Conservation (phyloP, 257 asterid genomes). For the Buddleja alternifolia region DNA sequence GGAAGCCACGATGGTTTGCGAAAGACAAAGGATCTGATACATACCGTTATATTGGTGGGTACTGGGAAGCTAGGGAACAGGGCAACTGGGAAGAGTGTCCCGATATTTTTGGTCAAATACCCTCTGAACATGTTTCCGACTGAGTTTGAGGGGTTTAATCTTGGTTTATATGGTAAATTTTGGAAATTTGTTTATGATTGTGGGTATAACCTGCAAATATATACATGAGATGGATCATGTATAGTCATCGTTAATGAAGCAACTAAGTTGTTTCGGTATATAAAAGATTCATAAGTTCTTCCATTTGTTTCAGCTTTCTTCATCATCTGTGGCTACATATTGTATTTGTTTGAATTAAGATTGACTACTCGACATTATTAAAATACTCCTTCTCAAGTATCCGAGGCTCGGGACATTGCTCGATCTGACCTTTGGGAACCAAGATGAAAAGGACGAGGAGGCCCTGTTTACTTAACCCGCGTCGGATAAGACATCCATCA, state of each 20-base stretch:
- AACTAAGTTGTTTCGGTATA: constrained; percentile 27
- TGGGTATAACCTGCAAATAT: constrained; percentile 17
- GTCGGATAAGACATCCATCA: no score
- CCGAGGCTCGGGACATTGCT: no score
- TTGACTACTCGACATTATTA: no score
- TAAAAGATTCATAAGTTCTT: neutral
- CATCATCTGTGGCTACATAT: neutral
- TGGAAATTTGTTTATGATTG: constrained; percentile 26
- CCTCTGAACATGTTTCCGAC: constrained; percentile 57
- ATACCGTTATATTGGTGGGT: constrained; percentile 77
- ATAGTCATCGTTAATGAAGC: constrained; percentile 34
- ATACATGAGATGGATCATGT: constrained; percentile 27
- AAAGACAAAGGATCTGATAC: constrained; percentile 56
- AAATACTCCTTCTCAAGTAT: no score
- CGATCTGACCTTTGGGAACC: no score
- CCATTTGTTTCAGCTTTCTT: neutral
- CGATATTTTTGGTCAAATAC: constrained; percentile 80
- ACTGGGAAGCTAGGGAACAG: constrained; percentile 92
- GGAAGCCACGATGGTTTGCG: constrained; percentile 90
- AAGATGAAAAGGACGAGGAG: no score
- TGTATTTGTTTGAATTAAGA: no score
- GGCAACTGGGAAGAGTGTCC: constrained; percentile 90
- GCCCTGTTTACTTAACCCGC: no score
- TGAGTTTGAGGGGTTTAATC: constrained; percentile 32
- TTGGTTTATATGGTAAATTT: neutral